Evolutionary conservation across 148 eudicot species (phyloP).

Genomic region (Silene latifolia): DNA sequence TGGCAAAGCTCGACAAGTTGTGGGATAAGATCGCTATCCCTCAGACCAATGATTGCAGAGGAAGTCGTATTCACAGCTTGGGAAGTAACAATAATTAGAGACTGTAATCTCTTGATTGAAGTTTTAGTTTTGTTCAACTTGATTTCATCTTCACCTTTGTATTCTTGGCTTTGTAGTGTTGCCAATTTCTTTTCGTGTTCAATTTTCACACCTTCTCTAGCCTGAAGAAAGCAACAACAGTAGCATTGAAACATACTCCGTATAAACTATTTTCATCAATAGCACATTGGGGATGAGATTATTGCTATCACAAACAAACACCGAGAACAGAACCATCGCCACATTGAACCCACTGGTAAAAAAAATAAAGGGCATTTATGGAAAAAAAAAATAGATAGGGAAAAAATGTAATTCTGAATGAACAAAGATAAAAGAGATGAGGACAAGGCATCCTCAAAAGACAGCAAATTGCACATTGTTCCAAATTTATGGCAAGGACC

Average conservation of each 20-base stretch:
- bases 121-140: constrained; percentile 94
- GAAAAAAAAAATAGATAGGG: too few species aligned
- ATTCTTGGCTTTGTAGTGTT: constrained; percentile 73
- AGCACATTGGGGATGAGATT: not conserved
- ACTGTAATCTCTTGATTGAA: constrained; percentile 70
- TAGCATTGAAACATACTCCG: not conserved
- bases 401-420: not conserved
- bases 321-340: not conserved
- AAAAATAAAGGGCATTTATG: too few species aligned
- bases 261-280: too few species aligned
- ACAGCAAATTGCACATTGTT: not conserved
- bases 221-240: constrained; percentile 40
- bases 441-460: not conserved
- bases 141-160: constrained; percentile 66
- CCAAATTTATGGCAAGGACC: not conserved
- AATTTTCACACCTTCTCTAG: constrained; percentile 89
- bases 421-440: not conserved
- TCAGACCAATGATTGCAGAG: constrained; percentile 60
- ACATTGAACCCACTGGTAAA: not conserved
- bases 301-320: not conserved
- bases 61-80: constrained; percentile 92
- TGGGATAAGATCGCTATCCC: constrained; percentile 87
- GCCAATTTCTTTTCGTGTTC: constrained; percentile 86
- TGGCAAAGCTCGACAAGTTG: constrained; percentile 93
- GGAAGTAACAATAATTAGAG: constrained; percentile 81